Evolutionary conservation across 345 rosid species (phyloP).

Genomic region (Citrus hindsii): DNA sequence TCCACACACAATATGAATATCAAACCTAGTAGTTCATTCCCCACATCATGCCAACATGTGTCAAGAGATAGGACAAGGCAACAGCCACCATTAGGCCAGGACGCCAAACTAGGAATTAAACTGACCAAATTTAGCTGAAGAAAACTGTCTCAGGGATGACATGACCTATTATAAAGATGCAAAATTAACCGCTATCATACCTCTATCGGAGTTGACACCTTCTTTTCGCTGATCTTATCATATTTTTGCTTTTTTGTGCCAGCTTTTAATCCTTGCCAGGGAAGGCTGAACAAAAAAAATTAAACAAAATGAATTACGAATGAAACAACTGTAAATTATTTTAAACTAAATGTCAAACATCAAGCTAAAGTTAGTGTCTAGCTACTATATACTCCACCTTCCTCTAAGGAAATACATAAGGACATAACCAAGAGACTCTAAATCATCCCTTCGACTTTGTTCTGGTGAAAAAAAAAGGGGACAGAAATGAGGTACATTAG

Average conservation of each 20-base stretch:
- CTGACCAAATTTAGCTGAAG: neutral
- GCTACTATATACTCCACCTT: conserved; percentile 44
- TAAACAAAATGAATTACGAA: conserved; percentile 17
- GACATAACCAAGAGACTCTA: conserved; percentile 87
- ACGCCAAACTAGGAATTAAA: neutral
- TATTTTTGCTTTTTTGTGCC: conserved; percentile 91
- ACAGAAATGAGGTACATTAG: neutral
- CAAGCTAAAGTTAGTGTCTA: conserved; percentile 1
- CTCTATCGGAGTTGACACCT: conserved; percentile 80
- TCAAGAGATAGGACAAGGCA: conserved; percentile 9
- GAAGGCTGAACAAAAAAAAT: conserved; percentile 50
- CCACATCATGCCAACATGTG: neutral
- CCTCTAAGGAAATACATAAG: conserved; percentile 87
- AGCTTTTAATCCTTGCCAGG: conserved; percentile 88
- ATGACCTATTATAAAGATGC: neutral
- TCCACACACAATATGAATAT: neutral
- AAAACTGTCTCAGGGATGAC: neutral
- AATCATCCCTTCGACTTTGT: conserved; percentile 93
- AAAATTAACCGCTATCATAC: conserved; percentile 26
- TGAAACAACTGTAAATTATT: neutral
- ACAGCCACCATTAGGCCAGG: conserved; percentile 6
- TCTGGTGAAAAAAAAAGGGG: conserved; percentile 36
- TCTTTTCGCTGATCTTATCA: conserved; percentile 83
- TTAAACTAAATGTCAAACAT: conserved; percentile 6
- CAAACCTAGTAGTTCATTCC: neutral